Evolutionary conservation across 2,329 filamentous ascomycete species (phyloP).

Genomic region (Scedosporium apiospermum): DNA sequence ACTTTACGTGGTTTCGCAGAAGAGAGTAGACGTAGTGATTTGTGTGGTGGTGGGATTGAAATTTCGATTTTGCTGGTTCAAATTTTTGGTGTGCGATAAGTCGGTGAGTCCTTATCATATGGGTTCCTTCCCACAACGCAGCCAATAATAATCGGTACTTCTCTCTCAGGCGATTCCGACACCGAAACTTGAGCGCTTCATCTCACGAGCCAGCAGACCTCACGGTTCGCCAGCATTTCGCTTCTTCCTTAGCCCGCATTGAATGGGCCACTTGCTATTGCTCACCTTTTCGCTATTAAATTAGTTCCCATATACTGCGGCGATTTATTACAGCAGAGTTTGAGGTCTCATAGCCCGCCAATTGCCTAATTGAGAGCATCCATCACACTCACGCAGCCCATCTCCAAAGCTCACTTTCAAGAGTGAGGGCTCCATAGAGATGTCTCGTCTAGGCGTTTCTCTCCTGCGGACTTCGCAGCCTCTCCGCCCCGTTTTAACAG

Average conservation of each 20-base stretch:
- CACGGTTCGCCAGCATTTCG: neutral
- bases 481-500: neutral
- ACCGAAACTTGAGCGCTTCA: neutral
- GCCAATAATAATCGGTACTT: neutral
- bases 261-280: no score
- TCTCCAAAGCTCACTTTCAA: neutral
- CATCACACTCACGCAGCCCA: neutral
- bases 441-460: neutral
- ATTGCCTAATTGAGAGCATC: neutral
- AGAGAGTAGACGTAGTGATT: no score
- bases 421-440: neutral
- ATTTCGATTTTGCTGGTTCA: neutral
- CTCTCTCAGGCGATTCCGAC: neutral
- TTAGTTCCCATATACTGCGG: no score
- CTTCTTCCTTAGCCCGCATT: no score
- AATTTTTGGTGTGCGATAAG: constrained; percentile 5
- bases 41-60: no score
- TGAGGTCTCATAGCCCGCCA: neutral
- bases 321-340: no score
- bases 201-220: neutral
- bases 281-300: no score
- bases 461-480: neutral
- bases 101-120: neutral
- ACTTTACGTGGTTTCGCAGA: no score
- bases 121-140: neutral